Percentiles rank a stretch among this genome's conserved stretches.
These are phyloP conservation scores for Aspergillus haitiensis DNA, from an alignment of 495 filamentous ascomycete species.

Conservation along the genomic window DNA sequence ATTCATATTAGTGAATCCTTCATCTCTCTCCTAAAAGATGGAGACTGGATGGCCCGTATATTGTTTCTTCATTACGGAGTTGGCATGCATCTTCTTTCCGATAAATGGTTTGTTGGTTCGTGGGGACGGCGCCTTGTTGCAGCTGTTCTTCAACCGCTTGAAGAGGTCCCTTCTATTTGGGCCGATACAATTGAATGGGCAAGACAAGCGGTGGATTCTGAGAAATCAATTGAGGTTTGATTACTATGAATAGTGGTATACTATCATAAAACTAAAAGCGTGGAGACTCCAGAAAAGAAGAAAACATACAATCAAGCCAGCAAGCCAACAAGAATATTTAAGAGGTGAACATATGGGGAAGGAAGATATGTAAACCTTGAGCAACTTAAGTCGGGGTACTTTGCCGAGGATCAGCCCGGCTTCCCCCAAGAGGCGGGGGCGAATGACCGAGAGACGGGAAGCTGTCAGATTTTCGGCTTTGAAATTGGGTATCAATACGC, in stretches of 20 bases:
- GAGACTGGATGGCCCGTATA: slow-evolving; percentile 41
- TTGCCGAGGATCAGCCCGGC: too few relatives aligned
- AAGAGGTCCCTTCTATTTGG: slow-evolving; percentile 37
- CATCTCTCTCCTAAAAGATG: slow-evolving; percentile 29
- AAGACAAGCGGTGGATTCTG: slow-evolving; percentile 24
- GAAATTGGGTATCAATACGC: not conserved
- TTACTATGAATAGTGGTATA: not conserved
- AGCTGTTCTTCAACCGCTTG: slow-evolving; percentile 30
- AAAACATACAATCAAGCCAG: too few relatives aligned
- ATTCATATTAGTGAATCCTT: slow-evolving; percentile 35
- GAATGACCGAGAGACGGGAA: not conserved
- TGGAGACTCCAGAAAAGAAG: too few relatives aligned
- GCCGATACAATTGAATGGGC: slow-evolving; percentile 38
- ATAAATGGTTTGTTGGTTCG: slow-evolving; percentile 42
- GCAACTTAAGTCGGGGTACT: too few relatives aligned
- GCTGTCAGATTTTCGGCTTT: not conserved
- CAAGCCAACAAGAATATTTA: too few relatives aligned
- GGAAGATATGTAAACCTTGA: too few relatives aligned
- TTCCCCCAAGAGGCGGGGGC: not conserved
- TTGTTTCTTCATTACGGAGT: slow-evolving; percentile 41
- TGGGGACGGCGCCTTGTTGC: slow-evolving; percentile 41
- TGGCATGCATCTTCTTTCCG: slow-evolving; percentile 37
- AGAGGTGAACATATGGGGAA: too few relatives aligned
- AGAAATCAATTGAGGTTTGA: not conserved
- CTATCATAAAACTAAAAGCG: too few relatives aligned